A percentile compares a stretch with the other conserved stretches of the same genome.
phyloP scores from a whole-genome alignment of 1,139 yeast species.

The Nakaseomyces glabratus region DNA sequence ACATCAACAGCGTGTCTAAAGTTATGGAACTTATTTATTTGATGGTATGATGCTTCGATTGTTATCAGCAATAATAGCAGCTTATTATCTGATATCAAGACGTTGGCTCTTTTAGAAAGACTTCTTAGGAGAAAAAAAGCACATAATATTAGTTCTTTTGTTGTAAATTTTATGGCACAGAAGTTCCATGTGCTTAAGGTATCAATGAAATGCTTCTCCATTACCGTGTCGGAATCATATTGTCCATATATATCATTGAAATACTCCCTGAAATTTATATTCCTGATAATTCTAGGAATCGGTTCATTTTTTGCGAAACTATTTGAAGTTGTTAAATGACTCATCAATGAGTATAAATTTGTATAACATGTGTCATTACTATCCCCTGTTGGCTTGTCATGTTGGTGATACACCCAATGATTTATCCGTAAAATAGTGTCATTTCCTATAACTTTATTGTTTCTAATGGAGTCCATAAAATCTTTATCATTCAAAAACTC shows the following conservation, averaged over 20 bases:
- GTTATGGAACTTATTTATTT: constrained; percentile 86
- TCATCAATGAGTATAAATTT: constrained; percentile 21
- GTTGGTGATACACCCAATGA: constrained; percentile 25
- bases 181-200: constrained; percentile 26
- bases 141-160: constrained; percentile 25
- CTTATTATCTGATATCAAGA: constrained; percentile 18
- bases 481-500: constrained; percentile 5
- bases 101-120: constrained; percentile 16
- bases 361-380: constrained; percentile 12
- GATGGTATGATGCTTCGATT: constrained; percentile 62
- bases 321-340: constrained; percentile 13
- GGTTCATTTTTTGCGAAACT: background rate
- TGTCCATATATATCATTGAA: constrained; percentile 1
- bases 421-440: constrained; percentile 19
- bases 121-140: constrained; percentile 20
- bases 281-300: constrained; percentile 18
- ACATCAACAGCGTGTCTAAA: constrained; percentile 95
- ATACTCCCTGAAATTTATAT: constrained; percentile 13
- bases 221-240: constrained; percentile 4
- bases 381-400: constrained; percentile 6
- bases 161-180: constrained; percentile 23
- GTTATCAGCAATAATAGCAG: constrained; percentile 24
- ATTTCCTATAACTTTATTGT: constrained; percentile 9
- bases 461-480: constrained; percentile 9
- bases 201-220: constrained; percentile 14